Evolutionary conservation across 495 filamentous ascomycete species (phyloP).

Genomic region (Hypoxylon perforatum): DNA sequence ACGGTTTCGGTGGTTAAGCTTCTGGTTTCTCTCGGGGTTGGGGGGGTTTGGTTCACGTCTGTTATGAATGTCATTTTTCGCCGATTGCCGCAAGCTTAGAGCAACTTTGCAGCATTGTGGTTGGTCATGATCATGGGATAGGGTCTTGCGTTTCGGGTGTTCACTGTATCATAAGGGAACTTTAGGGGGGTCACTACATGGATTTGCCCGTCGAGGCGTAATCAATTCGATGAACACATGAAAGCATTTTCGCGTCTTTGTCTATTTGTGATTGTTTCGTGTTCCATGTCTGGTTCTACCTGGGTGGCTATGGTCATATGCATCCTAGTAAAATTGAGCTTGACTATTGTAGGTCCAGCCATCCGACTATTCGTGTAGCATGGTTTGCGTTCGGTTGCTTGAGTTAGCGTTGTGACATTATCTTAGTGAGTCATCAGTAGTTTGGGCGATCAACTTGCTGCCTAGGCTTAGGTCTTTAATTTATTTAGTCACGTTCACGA

Average conservation of each 20-base stretch:
- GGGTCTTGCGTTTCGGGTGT: slow-evolving; percentile 52
- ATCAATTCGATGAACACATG: slow-evolving; percentile 45
- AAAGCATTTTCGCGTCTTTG: neutral
- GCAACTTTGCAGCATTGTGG: slow-evolving; percentile 39
- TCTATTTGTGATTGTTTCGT: slow-evolving; percentile 18
- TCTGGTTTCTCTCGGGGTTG: slow-evolving; percentile 24
- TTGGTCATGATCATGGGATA: slow-evolving; percentile 51
- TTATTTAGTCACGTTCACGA: no score
- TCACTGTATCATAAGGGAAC: slow-evolving; percentile 52
- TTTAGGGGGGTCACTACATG: slow-evolving; percentile 34
- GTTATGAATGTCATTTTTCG: slow-evolving; percentile 47
- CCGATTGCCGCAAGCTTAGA: slow-evolving; percentile 35
- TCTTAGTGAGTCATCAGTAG: neutral
- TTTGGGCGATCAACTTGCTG: no score
- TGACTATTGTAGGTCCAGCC: no score
- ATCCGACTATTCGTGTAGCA: no score
- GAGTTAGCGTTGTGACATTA: neutral
- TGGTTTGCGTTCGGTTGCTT: no score
- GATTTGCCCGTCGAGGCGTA: slow-evolving; percentile 41
- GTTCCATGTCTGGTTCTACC: no score
- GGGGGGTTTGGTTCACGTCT: slow-evolving; percentile 42
- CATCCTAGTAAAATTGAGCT: no score
- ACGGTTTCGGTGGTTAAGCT: slow-evolving; percentile 88
- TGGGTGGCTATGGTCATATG: no score
- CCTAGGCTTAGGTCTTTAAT: no score